Conservation (phyloP, 768 basidiomycete species). For the Boletus vinaceobasis region DNA sequence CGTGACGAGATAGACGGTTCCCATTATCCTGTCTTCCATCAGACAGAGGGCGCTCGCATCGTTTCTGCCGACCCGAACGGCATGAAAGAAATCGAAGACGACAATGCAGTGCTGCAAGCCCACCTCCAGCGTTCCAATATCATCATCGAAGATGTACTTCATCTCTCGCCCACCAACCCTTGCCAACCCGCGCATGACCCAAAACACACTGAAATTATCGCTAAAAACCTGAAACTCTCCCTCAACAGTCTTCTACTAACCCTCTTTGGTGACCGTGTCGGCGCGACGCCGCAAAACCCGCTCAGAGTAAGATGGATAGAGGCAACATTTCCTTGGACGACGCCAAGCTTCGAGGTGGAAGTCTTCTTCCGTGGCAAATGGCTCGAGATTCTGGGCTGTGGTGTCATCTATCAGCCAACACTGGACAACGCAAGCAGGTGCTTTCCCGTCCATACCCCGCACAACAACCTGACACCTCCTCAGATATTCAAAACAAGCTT, state of each 20-base stretch:
- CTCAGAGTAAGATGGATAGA: slow-evolving; percentile 95
- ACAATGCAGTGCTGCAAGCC: slow-evolving; percentile 61
- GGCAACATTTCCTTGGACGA: slow-evolving; percentile 97
- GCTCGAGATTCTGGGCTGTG: slow-evolving; percentile 94
- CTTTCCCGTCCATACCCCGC: background rate
- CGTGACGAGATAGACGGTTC: slow-evolving; percentile 97
- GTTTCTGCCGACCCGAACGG: slow-evolving; percentile 58
- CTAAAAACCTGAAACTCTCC: slow-evolving; percentile 84
- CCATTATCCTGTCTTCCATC: slow-evolving; percentile 98
- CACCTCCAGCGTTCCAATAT: slow-evolving; percentile 72
- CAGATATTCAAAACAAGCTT: slow-evolving; percentile 77
- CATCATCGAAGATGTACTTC: slow-evolving; percentile 81
- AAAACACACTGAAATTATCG: slow-evolving; percentile 64
- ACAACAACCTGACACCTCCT: slow-evolving; percentile 8
- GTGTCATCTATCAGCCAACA: slow-evolving; percentile 87
- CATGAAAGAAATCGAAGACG: slow-evolving; percentile 61
- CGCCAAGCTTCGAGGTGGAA: slow-evolving; percentile 97
- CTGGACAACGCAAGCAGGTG: slow-evolving; percentile 80
- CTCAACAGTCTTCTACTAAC: slow-evolving; percentile 82
- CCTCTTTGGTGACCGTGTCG: slow-evolving; percentile 67
- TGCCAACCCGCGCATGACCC: slow-evolving; percentile 78
- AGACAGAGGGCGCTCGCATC: slow-evolving; percentile 92
- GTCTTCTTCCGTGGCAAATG: slow-evolving; percentile 95
- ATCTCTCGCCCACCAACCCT: slow-evolving; percentile 72
- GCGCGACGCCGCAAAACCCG: slow-evolving; percentile 57